A percentile compares a stretch with the other conserved stretches of the same genome.
Evolutionary conservation across 345 rosid species (phyloP).

Genomic region (Brassica napus): Da-Ae NC_063436.1:16779501-16780000

Average conservation of each 20-base stretch:
- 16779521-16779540: slow-evolving; percentile 38
- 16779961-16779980: slow-evolving; percentile 12
- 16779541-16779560: not conserved
- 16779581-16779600: not conserved
- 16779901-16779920: slow-evolving; percentile 20
- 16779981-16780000: slow-evolving; percentile 28
- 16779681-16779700: slow-evolving; percentile 35
- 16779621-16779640: slow-evolving; percentile 31
- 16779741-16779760: not conserved
- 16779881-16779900: slow-evolving; percentile 20
- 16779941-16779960: slow-evolving; percentile 19
- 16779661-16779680: slow-evolving; percentile 40
- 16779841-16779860: slow-evolving; percentile 44
- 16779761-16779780: not conserved
- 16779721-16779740: not conserved
- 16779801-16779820: slow-evolving; percentile 45
- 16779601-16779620: slow-evolving; percentile 20
- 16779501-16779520: slow-evolving; percentile 41
- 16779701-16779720: slow-evolving; percentile 23
- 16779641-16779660: slow-evolving; percentile 40
- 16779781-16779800: slow-evolving; percentile 33
- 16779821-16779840: slow-evolving; percentile 45
- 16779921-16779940: slow-evolving; percentile 4
- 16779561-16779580: not conserved
- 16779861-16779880: slow-evolving; percentile 47